Conservation (phyloP, 495 filamentous ascomycete species). For the Cetradonia linearis region DNA sequence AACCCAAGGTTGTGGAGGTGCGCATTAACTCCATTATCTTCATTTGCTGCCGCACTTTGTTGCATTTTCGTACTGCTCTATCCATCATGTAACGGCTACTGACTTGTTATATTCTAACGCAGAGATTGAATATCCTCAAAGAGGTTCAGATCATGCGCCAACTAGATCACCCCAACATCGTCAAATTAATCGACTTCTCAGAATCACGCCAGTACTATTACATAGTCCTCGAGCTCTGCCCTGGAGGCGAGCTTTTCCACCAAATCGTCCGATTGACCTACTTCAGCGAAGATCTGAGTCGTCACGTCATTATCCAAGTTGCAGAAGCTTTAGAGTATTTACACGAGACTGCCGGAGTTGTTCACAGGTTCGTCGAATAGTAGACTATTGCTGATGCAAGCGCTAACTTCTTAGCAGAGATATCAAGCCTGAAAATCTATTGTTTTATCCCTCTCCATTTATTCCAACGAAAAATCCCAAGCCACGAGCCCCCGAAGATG, state of each 20-base stretch:
- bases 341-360: slow-evolving; percentile 88
- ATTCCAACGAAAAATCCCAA: slow-evolving; percentile 71
- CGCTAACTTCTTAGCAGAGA: slow-evolving; percentile 51
- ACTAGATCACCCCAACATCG: slow-evolving; percentile 89
- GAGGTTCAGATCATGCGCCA: slow-evolving; percentile 98
- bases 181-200: slow-evolving; percentile 84
- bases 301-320: slow-evolving; percentile 90
- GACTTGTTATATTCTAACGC: slow-evolving; percentile 18
- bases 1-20: slow-evolving; percentile 95
- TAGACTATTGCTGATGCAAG: neutral
- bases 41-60: slow-evolving; percentile 29
- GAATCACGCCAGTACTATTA: slow-evolving; percentile 95
- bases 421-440: slow-evolving; percentile 95
- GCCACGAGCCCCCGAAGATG: slow-evolving; percentile 70
- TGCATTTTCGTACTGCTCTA: slow-evolving; percentile 18
- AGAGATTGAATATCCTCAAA: slow-evolving; percentile 96
- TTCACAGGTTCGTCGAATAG: slow-evolving; percentile 70
- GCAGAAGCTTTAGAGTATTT: slow-evolving; percentile 88
- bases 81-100: slow-evolving; percentile 2
- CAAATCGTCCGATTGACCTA: slow-evolving; percentile 97
- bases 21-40: slow-evolving; percentile 40
- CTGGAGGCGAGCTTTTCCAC: slow-evolving; percentile 94
- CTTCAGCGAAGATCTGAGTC: slow-evolving; percentile 89
- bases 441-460: slow-evolving; percentile 80
- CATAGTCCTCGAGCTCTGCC: slow-evolving; percentile 89